Conservation (phyloP, 805 yeast species). For the Metschnikowia kofuensis region DNA sequence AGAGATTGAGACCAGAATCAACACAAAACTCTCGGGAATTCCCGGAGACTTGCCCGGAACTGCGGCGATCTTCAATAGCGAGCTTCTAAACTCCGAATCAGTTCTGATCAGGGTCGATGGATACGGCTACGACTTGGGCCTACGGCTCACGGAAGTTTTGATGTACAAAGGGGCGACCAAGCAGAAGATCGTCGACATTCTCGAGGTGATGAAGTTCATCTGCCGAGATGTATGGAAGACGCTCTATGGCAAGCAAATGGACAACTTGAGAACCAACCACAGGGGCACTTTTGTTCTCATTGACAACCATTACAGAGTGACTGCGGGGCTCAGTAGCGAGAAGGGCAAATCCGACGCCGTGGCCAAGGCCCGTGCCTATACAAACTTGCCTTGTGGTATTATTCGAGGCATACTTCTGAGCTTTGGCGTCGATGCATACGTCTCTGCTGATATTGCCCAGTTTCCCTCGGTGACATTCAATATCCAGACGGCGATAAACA, state of each 20-base stretch:
- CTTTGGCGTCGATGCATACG: slow-evolving; percentile 64
- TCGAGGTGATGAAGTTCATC: slow-evolving; percentile 86
- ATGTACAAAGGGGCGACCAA: slow-evolving; percentile 39
- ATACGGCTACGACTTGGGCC: slow-evolving; percentile 71
- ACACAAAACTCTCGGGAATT: slow-evolving; percentile 27
- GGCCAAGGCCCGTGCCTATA: slow-evolving; percentile 43
- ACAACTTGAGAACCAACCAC: slow-evolving; percentile 88
- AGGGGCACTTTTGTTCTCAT: slow-evolving; percentile 78
- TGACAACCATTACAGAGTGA: slow-evolving; percentile 59
- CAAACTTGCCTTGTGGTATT: slow-evolving; percentile 75
- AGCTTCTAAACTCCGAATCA: slow-evolving; percentile 42
- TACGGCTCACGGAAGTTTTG: slow-evolving; percentile 49
- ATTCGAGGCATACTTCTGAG: slow-evolving; percentile 69
- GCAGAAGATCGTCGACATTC: slow-evolving; percentile 54
- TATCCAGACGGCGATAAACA: slow-evolving; percentile 53
- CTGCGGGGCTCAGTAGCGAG: slow-evolving; percentile 49
- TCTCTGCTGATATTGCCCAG: slow-evolving; percentile 59
- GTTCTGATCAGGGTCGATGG: slow-evolving; percentile 59
- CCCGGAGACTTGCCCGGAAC: slow-evolving; percentile 42
- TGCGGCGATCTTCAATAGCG: slow-evolving; percentile 36
- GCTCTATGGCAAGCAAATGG: slow-evolving; percentile 82
- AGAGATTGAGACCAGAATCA: slow-evolving; percentile 24
- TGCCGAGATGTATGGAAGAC: slow-evolving; percentile 90
- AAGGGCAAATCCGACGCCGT: slow-evolving; percentile 43
- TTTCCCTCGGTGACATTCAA: slow-evolving; percentile 72